Evolutionary conservation across 768 basidiomycete species (phyloP), one percentile per base, ranked within the genome.

Genomic region (Harrya chromipes): DNA sequence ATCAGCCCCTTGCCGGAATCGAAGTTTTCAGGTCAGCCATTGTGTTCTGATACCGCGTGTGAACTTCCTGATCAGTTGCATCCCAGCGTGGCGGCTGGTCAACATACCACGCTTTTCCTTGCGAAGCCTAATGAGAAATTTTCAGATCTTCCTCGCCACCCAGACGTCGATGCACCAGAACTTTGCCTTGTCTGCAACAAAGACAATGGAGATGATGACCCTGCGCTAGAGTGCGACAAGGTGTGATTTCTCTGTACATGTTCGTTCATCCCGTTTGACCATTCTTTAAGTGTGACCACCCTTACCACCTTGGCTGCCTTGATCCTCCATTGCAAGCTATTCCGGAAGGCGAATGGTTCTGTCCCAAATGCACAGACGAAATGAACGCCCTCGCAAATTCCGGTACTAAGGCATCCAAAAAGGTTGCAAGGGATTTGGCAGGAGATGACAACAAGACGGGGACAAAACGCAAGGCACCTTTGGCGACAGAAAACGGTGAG

Each of bases 271-370:
- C 5, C 41, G 20, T 47, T 45, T 54, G 37, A 57, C 47, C 20
- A 38, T 31, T 46, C 24, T 13, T 10, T 47, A 50, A 95, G 89
- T 98, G 94, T 63, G 94, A 98, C 63, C 75, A 79, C 37, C 90
- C 92, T 1, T 95, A 87, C 66, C 94, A 97, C 66, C 74, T 89
- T 13, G 75, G 74, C 12, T 98, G 94, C 66, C 79, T 94, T 39
- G 71, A 74, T 37, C 92, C 93, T 16, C 90, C 93, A 2, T 70
- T 98, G 40, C 65, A 71, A 14, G 81, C 76, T 4, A 73, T 94
- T 16, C 94, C 94, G 0, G 86, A 88, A 29, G 94, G 90, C 33
- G 89, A 94, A 70, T 94, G 93, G 92, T 92, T 92, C 75, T 95
- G 93, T 60, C 83, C 86, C 0, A 74, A 80, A 48, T 95, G 93